phyloP scores from a whole-genome alignment of 257 asterid species.

The Coffea canephora region DNA sequence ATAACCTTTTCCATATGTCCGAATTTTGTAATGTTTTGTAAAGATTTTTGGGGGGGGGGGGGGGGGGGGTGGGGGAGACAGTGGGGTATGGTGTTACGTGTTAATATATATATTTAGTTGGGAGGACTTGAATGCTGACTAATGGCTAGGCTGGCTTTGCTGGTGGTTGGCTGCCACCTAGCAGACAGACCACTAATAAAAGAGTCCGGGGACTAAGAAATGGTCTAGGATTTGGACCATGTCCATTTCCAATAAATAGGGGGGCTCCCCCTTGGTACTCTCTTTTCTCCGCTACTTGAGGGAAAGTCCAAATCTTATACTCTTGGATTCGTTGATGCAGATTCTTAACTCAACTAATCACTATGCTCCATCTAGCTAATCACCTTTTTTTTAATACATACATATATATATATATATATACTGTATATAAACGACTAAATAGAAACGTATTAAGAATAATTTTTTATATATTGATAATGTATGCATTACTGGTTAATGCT shows the following conservation, averaged over 20 bases:
- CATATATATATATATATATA: no score
- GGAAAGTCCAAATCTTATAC: no score
- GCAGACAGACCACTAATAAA: constrained; percentile 9
- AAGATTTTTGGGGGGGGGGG: background rate
- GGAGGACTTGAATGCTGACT: constrained; percentile 17
- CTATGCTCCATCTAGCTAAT: background rate
- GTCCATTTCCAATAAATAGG: constrained; percentile 1
- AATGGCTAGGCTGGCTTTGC: constrained; percentile 27
- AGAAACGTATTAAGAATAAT: no score
- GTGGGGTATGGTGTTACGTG: constrained; percentile 2
- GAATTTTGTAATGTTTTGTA: background rate
- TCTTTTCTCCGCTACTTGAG: no score
- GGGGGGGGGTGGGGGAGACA: background rate
- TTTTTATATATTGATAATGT: no score
- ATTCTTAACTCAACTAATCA: background rate
- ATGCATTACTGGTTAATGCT: no score
- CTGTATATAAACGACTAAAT: no score
- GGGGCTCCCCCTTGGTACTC: background rate
- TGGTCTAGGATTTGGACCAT: constrained; percentile 2
- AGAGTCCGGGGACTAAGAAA: background rate
- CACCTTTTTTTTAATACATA: no score
- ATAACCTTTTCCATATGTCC: background rate
- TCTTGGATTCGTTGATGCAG: background rate
- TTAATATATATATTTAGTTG: background rate
- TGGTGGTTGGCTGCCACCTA: constrained; percentile 18